Percentiles rank a stretch among this genome's conserved stretches.
phyloP scores from a whole-genome alignment of 75 land plant genomes.

The Azolla pinnata region DNA sequence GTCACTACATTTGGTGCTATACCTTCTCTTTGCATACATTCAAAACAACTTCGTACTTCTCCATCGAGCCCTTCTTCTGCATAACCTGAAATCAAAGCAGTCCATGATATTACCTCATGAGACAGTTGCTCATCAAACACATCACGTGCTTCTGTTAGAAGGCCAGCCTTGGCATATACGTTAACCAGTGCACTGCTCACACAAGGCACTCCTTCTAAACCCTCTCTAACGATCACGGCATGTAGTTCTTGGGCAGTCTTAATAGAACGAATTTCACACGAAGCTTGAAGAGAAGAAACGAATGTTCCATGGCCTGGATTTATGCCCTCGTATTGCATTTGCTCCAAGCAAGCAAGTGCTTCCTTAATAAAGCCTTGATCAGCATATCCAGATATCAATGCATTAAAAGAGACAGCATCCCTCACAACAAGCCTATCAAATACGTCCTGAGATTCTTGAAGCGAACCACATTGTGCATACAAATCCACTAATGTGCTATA shows the following conservation, averaged over 20 bases:
- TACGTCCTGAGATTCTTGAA: slow-evolving; percentile 6
- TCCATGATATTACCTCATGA: slow-evolving; percentile 2
- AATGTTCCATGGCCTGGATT: slow-evolving; percentile 4
- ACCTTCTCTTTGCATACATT: slow-evolving; percentile 21
- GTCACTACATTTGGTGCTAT: slow-evolving; percentile 7
- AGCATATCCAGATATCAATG: slow-evolving; percentile 16
- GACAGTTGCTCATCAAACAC: slow-evolving; percentile 22
- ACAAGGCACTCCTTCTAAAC: background rate
- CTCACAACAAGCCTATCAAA: slow-evolving; percentile 4
- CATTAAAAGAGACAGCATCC: slow-evolving; percentile 20
- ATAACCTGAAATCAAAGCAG: slow-evolving; percentile 35
- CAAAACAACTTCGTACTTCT: slow-evolving; percentile 14
- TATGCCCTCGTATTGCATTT: slow-evolving; percentile 6
- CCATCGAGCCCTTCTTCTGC: slow-evolving; percentile 21
- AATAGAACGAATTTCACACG: background rate
- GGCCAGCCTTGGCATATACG: slow-evolving; percentile 32
- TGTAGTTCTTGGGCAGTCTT: slow-evolving; percentile 11
- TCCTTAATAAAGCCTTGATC: background rate
- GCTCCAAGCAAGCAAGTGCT: slow-evolving; percentile 6
- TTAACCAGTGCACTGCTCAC: slow-evolving; percentile 19
- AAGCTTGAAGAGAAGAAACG: slow-evolving; percentile 11
- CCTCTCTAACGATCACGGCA: background rate
- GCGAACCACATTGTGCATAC: slow-evolving; percentile 14
- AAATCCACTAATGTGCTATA: slow-evolving; percentile 7
- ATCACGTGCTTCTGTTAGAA: slow-evolving; percentile 21